Percentiles rank a stretch among this genome's conserved stretches.
Conservation (phyloP, 2,329 filamentous ascomycete genomes). For the Neophaeococcomyces mojaviensis region DNA sequence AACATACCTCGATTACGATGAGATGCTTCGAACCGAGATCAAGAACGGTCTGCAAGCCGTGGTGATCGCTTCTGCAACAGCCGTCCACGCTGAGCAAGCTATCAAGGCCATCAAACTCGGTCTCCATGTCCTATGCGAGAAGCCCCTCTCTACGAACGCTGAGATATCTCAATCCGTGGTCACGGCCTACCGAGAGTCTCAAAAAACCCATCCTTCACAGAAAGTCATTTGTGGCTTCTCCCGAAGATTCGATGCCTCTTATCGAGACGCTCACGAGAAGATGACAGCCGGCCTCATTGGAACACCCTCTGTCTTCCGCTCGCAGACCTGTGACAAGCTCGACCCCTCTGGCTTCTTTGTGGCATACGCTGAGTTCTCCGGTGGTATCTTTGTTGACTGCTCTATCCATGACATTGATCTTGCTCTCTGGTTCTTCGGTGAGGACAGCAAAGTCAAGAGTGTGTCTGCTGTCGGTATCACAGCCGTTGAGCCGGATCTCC, state of each 20-base stretch:
- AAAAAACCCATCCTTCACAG: constrained; percentile 47
- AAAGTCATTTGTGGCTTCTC: constrained; percentile 63
- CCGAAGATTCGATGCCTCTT: constrained; percentile 59
- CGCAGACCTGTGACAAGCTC: constrained; percentile 60
- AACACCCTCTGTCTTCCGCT: constrained; percentile 52
- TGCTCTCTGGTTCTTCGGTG: constrained; percentile 56
- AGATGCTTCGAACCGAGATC: constrained; percentile 47
- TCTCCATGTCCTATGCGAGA: constrained; percentile 53
- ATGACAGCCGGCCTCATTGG: constrained; percentile 51
- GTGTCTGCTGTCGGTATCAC: constrained; percentile 52
- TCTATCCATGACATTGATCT: constrained; percentile 65
- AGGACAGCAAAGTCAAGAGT: constrained; percentile 47
- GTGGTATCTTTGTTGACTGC: constrained; percentile 65
- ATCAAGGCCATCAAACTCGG: constrained; percentile 50
- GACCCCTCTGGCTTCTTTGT: constrained; percentile 62
- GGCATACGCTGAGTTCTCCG: constrained; percentile 56
- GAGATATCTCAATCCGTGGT: constrained; percentile 55
- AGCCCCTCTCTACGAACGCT: constrained; percentile 46
- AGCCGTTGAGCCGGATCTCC: constrained; percentile 51
- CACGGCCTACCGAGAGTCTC: constrained; percentile 35
- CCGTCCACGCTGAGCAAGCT: constrained; percentile 50
- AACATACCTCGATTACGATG: constrained; percentile 48
- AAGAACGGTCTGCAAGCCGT: constrained; percentile 45
- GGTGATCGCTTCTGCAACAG: constrained; percentile 48
- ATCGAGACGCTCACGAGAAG: constrained; percentile 51